Conservation (phyloP, 2,329 filamentous ascomycete species). For the Claviceps pusilla region DNA sequence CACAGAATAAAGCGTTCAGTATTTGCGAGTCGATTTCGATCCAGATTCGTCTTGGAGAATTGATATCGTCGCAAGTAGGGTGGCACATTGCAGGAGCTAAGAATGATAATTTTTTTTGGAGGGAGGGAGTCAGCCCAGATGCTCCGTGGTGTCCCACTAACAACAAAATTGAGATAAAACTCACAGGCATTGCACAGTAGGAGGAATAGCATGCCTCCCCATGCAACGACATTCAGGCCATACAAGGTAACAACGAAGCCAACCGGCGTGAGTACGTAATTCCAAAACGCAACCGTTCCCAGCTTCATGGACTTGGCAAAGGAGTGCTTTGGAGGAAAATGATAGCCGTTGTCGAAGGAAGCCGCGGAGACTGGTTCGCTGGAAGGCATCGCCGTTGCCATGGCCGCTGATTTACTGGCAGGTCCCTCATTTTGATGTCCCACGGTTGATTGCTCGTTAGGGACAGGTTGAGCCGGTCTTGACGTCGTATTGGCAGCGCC, state of each 20-base stretch:
- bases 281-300: slow-evolving; percentile 48
- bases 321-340: slow-evolving; percentile 47
- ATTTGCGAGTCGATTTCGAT: slow-evolving; percentile 77
- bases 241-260: slow-evolving; percentile 70
- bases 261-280: slow-evolving; percentile 58
- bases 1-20: slow-evolving; percentile 65
- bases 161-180: background rate
- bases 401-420: slow-evolving; percentile 6
- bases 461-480: background rate
- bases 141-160: background rate
- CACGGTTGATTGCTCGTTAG: slow-evolving; percentile 1
- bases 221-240: slow-evolving; percentile 68
- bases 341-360: slow-evolving; percentile 47
- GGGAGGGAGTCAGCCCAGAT: background rate
- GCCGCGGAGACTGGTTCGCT: slow-evolving; percentile 19
- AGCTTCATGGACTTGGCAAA: slow-evolving; percentile 44
- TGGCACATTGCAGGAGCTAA: slow-evolving; percentile 54
- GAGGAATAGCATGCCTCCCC: slow-evolving; percentile 84
- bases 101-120: background rate
- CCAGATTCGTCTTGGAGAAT: slow-evolving; percentile 68
- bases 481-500: background rate
- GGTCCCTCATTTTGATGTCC: slow-evolving; percentile 7
- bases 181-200: slow-evolving; percentile 54
- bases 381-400: slow-evolving; percentile 8
- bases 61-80: slow-evolving; percentile 53